A percentile compares a stretch with the other conserved stretches of the same genome.
Evolutionary conservation across 805 yeast genomes (phyloP).

Genomic region (Lipomyces starkeyi): DNA sequence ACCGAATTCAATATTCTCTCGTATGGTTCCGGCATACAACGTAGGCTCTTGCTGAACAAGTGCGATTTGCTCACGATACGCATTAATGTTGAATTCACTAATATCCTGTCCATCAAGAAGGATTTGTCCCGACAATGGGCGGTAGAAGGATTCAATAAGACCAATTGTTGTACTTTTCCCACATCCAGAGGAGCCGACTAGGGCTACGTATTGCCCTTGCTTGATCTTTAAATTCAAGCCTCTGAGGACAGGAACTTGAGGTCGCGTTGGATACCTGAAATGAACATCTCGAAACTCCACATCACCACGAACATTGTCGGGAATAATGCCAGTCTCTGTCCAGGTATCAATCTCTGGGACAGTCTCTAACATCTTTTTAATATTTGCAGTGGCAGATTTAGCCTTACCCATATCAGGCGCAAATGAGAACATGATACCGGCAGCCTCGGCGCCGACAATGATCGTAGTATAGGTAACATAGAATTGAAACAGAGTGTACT

Average conservation of each 20-base stretch:
- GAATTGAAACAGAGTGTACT: constrained; percentile 45
- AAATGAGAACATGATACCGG: constrained; percentile 50
- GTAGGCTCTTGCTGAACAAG: constrained; percentile 63
- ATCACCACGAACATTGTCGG: constrained; percentile 51
- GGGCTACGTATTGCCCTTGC: constrained; percentile 83
- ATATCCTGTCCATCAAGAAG: constrained; percentile 86
- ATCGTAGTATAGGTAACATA: constrained; percentile 50
- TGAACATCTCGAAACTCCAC: constrained; percentile 55
- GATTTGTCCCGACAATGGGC: constrained; percentile 55
- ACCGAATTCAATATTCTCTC: constrained; percentile 67
- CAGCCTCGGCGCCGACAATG: constrained; percentile 52
- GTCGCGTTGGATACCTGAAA: constrained; percentile 44
- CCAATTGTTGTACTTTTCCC: constrained; percentile 56
- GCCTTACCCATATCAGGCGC: constrained; percentile 55
- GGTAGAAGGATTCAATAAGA: constrained; percentile 62
- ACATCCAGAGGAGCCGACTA: constrained; percentile 82
- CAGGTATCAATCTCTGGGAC: constrained; percentile 48
- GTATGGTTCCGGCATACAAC: constrained; percentile 77
- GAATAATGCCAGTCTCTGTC: constrained; percentile 41
- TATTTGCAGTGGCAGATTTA: constrained; percentile 46
- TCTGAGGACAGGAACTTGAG: constrained; percentile 40
- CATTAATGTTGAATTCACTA: constrained; percentile 61
- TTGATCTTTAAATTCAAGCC: constrained; percentile 51
- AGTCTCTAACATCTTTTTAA: constrained; percentile 45
- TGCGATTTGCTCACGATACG: constrained; percentile 59